phyloP scores from a whole-genome alignment of 192 early-diverging fungal species.

The Linderina pennispora region DNA sequence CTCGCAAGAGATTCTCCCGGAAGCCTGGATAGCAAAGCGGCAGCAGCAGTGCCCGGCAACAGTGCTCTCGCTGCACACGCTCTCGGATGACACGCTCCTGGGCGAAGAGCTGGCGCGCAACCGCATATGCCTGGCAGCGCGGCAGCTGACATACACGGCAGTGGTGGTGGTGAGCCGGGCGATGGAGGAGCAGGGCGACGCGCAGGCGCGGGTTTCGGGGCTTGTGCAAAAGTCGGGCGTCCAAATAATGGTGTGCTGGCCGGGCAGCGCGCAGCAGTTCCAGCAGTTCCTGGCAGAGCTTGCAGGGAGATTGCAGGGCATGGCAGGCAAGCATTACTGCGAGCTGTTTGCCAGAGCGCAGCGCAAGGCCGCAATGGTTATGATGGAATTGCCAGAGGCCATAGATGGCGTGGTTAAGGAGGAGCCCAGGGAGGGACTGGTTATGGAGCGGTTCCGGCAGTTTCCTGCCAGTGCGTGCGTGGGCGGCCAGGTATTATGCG shows the following conservation, averaged over 20 bases:
- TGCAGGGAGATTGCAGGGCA: conserved; percentile 11
- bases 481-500: conserved; percentile 39
- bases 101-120: conserved; percentile 37
- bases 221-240: conserved; percentile 11
- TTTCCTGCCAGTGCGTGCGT: conserved; percentile 28
- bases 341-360: conserved; percentile 31
- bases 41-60: conserved; percentile 27
- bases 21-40: conserved; percentile 26
- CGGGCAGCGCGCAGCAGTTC: conserved; percentile 23
- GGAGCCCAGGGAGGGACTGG: no score
- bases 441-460: conserved; percentile 2
- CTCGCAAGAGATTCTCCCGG: no score
- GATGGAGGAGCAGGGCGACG: conserved; percentile 1
- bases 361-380: no score
- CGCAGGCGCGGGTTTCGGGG: conserved; percentile 4
- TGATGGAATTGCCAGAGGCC: no score
- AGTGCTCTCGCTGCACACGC: conserved; percentile 27
- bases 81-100: conserved; percentile 9
- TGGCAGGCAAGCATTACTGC: conserved; percentile 19
- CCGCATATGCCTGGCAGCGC: conserved; percentile 31
- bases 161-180: conserved; percentile 25
- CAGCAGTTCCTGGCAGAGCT: conserved; percentile 15
- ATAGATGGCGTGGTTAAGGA: no score
- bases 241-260: conserved; percentile 31
- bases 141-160: conserved; percentile 20